Evolutionary conservation across 2,329 filamentous ascomycete species (phyloP), one percentile per base, ranked within the genome.

Genomic region (Aspergillus niger): DNA sequence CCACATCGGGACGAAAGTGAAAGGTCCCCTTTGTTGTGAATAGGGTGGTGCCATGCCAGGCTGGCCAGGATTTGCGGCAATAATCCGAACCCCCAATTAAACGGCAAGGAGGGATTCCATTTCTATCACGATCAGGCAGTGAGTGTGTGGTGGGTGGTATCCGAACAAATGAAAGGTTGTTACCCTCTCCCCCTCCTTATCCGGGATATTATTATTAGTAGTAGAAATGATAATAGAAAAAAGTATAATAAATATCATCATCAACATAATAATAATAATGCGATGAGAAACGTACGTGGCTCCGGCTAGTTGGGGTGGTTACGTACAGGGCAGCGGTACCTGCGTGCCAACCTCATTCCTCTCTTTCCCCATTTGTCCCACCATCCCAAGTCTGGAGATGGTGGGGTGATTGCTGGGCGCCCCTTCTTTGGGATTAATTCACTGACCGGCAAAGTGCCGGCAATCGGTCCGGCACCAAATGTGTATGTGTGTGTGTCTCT

Each of bases 311-410:
- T 44, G 41, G 41, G 38, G 44, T 55, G 38, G 49, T 55, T 63
- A 57, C 48, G 60, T 63, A 60, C 58, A 55, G 58, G 55, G 51
- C 49, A 60, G 51, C 58, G 58, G 65, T 67, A 67, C 65, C 65
- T 67, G 65, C 65, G 65, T 67, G 52, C 49, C 53, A 53, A 51
- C 63, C 58, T 48, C 58, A 57, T 44, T 55, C 39, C 49, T 44
- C 59, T 57, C 59, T 56, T 57, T 47, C 58, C 60, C 62, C 60
- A 58, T 64, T 58, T 60, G 57, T 65, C 57, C 65, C 61, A 60
- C 57, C 41, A 54, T 62, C 61, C 56, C 57, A 58, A 63, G 55
- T 22, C 32, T 62, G 54, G 58, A 47, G 62, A 50, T 52, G 55
- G 63, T 59, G 59, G 65, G 60, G 62, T 55, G 55, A 55, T 39